Conservation (phyloP, 2,329 filamentous ascomycete genomes). For the Aaosphaeria arxii region DNA sequence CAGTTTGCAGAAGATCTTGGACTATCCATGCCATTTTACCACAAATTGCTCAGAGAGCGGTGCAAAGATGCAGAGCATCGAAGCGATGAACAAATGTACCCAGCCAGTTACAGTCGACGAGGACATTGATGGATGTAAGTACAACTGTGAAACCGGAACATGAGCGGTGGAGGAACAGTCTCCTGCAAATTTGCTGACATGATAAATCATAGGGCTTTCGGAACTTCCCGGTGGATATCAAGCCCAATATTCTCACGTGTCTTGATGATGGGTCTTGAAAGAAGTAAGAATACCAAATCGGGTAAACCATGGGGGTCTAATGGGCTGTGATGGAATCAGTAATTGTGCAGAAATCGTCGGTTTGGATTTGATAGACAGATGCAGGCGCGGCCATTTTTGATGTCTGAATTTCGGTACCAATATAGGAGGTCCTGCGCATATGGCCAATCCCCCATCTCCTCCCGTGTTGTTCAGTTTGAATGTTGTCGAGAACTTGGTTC, state of each 20-base stretch:
- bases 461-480: no score
- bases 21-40: constrained; percentile 14
- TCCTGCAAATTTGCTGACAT: not conserved
- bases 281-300: no score
- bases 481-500: no score
- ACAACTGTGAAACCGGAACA: not conserved
- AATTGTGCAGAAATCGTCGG: no score
- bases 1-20: constrained; percentile 15
- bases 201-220: not conserved
- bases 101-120: constrained; percentile 11
- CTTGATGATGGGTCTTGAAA: no score
- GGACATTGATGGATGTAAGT: constrained; percentile 21
- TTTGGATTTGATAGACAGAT: no score
- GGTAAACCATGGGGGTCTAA: no score
- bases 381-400: no score
- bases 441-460: no score
- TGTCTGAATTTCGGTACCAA: no score
- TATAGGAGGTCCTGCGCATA: no score
- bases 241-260: not conserved
- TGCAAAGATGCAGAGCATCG: constrained; percentile 14
- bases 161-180: not conserved
- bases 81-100: constrained; percentile 18
- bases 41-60: constrained; percentile 17
- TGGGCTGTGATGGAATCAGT: no score
- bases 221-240: constrained; percentile 2